Evolutionary conservation across 441 rosid genomes (phyloP).

Genomic region (Manihot esculenta): DNA sequence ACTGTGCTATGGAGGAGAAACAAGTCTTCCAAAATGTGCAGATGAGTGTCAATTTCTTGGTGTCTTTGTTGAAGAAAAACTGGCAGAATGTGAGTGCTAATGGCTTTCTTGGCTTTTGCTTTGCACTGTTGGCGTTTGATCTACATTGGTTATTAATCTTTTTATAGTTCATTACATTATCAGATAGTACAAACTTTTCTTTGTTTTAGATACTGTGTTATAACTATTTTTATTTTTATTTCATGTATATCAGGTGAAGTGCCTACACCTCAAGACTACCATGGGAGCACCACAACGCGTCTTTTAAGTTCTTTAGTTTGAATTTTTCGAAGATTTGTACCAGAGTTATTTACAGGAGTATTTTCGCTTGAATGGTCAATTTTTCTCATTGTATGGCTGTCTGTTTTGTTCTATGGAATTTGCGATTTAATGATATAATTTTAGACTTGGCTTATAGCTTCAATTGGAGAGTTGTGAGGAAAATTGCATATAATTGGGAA

Average conservation of each 20-base stretch:
- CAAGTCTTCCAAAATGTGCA: slow-evolving; percentile 96
- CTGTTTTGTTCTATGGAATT: neutral
- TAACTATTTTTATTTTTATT: too few species aligned
- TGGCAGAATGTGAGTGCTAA: slow-evolving; percentile 84
- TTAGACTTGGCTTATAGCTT: neutral
- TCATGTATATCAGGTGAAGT: slow-evolving; percentile 69
- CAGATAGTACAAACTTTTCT: neutral
- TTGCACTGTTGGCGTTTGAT: neutral
- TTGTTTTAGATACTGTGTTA: too few species aligned
- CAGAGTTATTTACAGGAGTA: neutral
- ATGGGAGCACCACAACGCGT: slow-evolving; percentile 80
- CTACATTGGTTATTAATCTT: neutral
- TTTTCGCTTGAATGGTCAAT: neutral
- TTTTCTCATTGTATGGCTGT: neutral
- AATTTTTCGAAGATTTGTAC: too few species aligned
- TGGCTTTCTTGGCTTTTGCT: neutral
- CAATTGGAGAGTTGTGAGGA: neutral
- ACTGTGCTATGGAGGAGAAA: slow-evolving; percentile 84
- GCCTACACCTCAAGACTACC: slow-evolving; percentile 84
- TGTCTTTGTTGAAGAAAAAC: slow-evolving; percentile 87
- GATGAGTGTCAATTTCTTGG: slow-evolving; percentile 89
- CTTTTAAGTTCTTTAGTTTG: slow-evolving; percentile 34
- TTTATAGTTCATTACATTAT: neutral
- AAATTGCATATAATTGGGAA: too few species aligned
- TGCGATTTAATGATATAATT: neutral